Conservation (phyloP, 1,284 basidiomycete genomes). For the Tetrapyrgos nigripes region DNA sequence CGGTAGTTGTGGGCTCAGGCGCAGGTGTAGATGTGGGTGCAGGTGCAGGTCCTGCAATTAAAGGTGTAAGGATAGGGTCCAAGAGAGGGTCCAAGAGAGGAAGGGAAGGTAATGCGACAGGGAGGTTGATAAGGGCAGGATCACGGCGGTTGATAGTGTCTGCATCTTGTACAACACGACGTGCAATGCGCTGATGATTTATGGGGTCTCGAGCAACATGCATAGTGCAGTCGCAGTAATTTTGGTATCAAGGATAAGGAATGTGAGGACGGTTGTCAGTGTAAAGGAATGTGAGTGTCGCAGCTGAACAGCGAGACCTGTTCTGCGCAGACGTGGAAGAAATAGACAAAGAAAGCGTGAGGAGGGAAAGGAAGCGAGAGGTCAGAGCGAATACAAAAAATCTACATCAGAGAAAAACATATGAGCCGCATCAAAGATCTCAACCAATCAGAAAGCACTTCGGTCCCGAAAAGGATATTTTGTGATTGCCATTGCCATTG, state of each 20-base stretch:
- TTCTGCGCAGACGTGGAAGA: neutral
- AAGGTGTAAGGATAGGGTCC: conserved; percentile 40
- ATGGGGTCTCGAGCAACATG: neutral
- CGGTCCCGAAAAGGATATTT: neutral
- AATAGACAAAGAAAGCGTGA: too few relatives aligned
- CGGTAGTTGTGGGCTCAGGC: conserved; percentile 17
- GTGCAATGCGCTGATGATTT: conserved; percentile 7
- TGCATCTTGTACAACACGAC: conserved; percentile 21
- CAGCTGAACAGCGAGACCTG: neutral
- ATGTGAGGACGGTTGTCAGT: neutral
- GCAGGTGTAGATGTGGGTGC: conserved; percentile 11
- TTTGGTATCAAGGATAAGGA: neutral
- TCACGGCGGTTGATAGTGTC: conserved; percentile 40
- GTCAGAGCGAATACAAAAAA: neutral
- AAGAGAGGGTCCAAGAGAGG: conserved; percentile 48
- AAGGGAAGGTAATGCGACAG: conserved; percentile 47
- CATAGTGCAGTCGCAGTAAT: too few relatives aligned
- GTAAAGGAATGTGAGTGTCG: neutral
- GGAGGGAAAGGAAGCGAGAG: neutral
- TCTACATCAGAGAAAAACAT: neutral
- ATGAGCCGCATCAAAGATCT: neutral
- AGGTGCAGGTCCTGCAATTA: conserved; percentile 19
- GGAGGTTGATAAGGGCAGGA: conserved; percentile 46
- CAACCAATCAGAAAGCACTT: neutral
- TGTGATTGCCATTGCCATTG: too few relatives aligned